Conservation (phyloP, 352 stramenopile genomes). For the Pythium sukuiense region DNA sequence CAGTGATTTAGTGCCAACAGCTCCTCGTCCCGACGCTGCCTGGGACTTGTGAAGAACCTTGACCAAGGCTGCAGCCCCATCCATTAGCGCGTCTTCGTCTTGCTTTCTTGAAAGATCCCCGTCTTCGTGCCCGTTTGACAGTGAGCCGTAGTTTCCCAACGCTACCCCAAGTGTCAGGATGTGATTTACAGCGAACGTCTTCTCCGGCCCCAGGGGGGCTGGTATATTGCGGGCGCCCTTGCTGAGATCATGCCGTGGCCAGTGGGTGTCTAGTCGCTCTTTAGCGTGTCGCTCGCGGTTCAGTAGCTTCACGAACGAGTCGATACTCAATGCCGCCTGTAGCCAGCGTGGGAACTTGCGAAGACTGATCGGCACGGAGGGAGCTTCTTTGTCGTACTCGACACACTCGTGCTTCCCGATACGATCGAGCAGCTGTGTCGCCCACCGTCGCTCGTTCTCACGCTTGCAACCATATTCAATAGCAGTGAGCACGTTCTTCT, state of each 20-base stretch:
- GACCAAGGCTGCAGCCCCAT: slow-evolving; percentile 12
- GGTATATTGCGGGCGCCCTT: background rate
- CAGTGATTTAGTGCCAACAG: background rate
- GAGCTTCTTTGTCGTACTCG: background rate
- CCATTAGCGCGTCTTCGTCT: background rate
- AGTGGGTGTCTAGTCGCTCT: slow-evolving; percentile 15
- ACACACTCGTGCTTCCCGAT: background rate
- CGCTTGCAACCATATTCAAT: slow-evolving; percentile 32
- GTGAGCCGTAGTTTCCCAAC: background rate
- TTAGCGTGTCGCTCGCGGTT: slow-evolving; percentile 14
- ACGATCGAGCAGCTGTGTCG: slow-evolving; percentile 16
- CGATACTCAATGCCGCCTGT: slow-evolving; percentile 10
- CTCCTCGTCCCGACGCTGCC: background rate
- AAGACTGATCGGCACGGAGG: slow-evolving; percentile 1
- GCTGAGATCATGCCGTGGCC: background rate
- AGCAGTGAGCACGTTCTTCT: slow-evolving; percentile 28
- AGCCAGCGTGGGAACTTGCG: slow-evolving; percentile 17
- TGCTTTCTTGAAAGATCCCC: background rate
- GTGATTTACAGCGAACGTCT: background rate
- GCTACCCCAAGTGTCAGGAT: slow-evolving; percentile 7
- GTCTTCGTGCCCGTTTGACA: background rate
- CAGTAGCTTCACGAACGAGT: slow-evolving; percentile 22
- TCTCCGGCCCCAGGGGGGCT: background rate
- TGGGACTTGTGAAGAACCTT: background rate
- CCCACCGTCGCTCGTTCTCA: slow-evolving; percentile 35